Evolutionary conservation across 108 stramenopile species (phyloP), one percentile per base, ranked within the genome.

Genomic region (Pseudonitzschia multistriata): DNA sequence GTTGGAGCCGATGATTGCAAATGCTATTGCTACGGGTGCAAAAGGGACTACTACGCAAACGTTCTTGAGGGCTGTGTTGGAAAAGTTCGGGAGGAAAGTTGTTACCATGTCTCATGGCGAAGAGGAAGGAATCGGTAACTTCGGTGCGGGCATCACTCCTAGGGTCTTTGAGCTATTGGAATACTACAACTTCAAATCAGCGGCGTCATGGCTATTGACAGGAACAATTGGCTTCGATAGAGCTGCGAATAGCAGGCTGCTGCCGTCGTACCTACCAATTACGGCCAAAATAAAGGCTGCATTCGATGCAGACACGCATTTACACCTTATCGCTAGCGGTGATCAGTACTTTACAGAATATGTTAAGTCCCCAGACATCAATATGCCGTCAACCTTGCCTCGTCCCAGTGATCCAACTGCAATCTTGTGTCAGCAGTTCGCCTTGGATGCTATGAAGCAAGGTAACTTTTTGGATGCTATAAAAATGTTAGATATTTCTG

Each of bases 1-100:
- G 17, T 74, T 95, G 27, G 91, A 95, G 55, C 91, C 94, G 21
- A 71, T 92, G 62, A 55, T 94, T 68, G 88, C 89, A 3, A 94
- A 91, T 70, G 89, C 89, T 49, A 78, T 95, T 29, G 83, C 89
- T 48, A 78, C 76, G 62, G 89, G 88, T 54, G 77, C 74, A 15
- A 53, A 37, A 13, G 37, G 33, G 3, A 60, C 47, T 37, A 24
- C 56, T 35, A 62, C 22, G 57, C 81, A 70, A 42, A 40, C 60
- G 7, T 76, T 83, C 15, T 78, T 94, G n/a, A 73, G 88, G 15
- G 60, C 72, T 17, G 66, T 91, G 2, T 59, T 95, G 25, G 89
- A 95, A 73, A 92, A 81, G 67, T 95, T 92, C 79, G 94, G 91
- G 24, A 71, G 90, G 15, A 92, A 90, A 66, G 74, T 86, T 27